Evolutionary conservation across 208 protist species (phyloP), one percentile per base, ranked within the genome.

Genomic region (Crithidia expoeki): DNA sequence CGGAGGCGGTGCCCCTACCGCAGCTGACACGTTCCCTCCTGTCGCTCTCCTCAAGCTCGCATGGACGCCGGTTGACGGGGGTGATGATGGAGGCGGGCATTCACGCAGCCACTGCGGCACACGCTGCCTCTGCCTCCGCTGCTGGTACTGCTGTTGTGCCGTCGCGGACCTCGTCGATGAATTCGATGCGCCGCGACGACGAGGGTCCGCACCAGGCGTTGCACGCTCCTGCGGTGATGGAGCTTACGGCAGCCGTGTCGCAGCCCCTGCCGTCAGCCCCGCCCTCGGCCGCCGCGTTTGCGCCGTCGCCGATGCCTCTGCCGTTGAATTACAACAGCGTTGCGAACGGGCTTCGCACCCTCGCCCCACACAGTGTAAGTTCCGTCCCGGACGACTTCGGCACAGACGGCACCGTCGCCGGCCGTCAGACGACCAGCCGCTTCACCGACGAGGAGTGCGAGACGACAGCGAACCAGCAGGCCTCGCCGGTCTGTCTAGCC

Each of bases 141-240:
- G 58, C 36, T 19, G 28, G 27, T 2, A 58, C 21, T 4, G 51
- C 52, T 16, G 33, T 17, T 14, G 38, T 40, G 14, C 12, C 69
- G 11, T 70, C 64, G 19, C 50, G 47, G 16, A 62, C 72, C 7
- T 66, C 57, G 2, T 77, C 64, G 9, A 47, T 61, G 16, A 62
- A 42, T 23, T 77, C 72, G 47, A 61, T 77, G 58, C 56, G 25
- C 16, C 56, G 46, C 50, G 58, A 67, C 12, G 72, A 72, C 21
- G 64, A 60, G 25, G 58, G 40, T 17, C 56, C 49, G 30, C 52
- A 63, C 16, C 23, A 59, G 36, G 57, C 63, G 50, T 23, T 28
- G 6, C 2, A 27, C 11, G 12, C 50, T 12, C 14, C 27, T 5
- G 2, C 47, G 32, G 28, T 66, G 19, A 17, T 44, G 27, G 64